Evolutionary conservation across 2,329 filamentous ascomycete species (phyloP).

Genomic region (Amylocarpus encephaloides): DNA sequence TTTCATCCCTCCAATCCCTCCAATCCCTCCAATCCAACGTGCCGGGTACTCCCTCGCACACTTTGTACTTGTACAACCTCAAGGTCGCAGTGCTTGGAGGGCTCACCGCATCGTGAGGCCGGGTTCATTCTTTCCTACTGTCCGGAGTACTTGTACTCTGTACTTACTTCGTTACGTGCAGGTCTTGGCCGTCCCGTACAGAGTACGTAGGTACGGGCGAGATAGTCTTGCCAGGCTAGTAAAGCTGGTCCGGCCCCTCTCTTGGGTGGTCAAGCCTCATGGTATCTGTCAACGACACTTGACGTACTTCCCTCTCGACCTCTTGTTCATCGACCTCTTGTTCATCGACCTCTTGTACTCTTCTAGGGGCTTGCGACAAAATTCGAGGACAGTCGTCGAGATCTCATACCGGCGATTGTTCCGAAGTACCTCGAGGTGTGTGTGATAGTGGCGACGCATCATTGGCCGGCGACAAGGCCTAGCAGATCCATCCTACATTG

Average conservation of each 20-base stretch:
- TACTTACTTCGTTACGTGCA: no score
- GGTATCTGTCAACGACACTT: background rate
- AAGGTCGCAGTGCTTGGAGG: background rate
- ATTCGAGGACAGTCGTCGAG: background rate
- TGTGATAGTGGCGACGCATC: slow-evolving; percentile 1
- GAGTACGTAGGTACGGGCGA: no score
- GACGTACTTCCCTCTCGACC: background rate
- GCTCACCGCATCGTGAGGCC: background rate
- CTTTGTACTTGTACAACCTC: background rate
- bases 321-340: background rate
- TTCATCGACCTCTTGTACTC: slow-evolving; percentile 6
- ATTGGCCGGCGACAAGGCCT: background rate
- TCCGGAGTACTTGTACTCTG: no score
- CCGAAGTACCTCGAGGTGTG: background rate
- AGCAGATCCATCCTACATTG: background rate
- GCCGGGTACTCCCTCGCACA: background rate
- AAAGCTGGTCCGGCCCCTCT: background rate
- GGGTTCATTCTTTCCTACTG: no score
- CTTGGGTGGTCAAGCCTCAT: background rate
- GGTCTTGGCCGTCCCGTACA: no score
- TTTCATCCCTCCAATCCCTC: background rate
- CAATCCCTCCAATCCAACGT: background rate
- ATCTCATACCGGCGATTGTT: background rate
- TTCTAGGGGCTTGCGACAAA: slow-evolving; percentile 5
- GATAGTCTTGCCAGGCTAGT: no score